Evolutionary conservation across 2,329 filamentous ascomycete species (phyloP).

Genomic region (Scytalidium sp.): DNA sequence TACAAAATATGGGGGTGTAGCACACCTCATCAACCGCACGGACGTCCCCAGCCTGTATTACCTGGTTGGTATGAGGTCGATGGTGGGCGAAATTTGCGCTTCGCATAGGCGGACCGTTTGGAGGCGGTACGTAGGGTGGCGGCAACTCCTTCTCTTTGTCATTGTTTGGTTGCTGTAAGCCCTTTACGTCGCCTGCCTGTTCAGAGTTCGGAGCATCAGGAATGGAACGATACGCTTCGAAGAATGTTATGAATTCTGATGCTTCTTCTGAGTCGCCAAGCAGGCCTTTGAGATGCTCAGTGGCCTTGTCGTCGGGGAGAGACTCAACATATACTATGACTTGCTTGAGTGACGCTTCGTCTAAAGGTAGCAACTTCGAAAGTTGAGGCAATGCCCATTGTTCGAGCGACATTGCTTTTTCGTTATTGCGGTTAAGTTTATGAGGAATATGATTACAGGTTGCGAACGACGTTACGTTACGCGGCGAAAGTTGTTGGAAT

Average conservation of each 20-base stretch:
- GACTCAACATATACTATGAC: constrained; percentile 55
- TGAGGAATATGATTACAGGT: no score
- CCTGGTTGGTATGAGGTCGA: constrained; percentile 32
- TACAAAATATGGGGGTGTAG: constrained; percentile 1
- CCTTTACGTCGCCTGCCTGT: neutral
- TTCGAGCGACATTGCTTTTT: neutral
- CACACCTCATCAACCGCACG: constrained; percentile 36
- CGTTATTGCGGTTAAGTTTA: no score
- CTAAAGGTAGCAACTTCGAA: constrained; percentile 55
- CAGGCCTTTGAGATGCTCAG: constrained; percentile 59
- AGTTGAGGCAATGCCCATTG: constrained; percentile 56
- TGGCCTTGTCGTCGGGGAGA: constrained; percentile 52
- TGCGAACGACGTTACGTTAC: no score
- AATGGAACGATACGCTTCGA: constrained; percentile 42
- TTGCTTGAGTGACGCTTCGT: constrained; percentile 59
- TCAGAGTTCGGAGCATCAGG: neutral
- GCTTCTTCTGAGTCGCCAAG: constrained; percentile 59
- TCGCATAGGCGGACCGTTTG: neutral
- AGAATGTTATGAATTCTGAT: constrained; percentile 62
- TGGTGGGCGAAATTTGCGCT: neutral
- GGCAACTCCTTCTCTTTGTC: neutral
- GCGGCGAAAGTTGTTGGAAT: no score
- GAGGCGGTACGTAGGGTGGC: neutral
- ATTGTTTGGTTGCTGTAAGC: neutral
- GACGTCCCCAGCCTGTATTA: constrained; percentile 34